These are phyloP conservation scores for Fusarium globosum DNA, from an alignment of 2,329 filamentous ascomycete species.

Conservation along the genomic window DNA sequence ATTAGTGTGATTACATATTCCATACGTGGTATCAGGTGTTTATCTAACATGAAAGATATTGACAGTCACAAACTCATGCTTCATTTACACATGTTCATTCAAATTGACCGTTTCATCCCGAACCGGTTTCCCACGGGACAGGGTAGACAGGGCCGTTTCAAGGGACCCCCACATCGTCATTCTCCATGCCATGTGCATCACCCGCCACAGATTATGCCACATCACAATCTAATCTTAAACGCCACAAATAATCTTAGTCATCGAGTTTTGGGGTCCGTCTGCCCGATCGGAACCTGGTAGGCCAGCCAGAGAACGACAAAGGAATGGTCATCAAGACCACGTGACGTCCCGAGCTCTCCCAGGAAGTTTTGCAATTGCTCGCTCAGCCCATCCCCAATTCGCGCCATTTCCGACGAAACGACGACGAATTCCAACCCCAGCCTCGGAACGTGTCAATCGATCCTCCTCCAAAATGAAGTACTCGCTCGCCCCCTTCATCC, in stretches of 20 bases:
- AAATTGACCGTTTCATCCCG: conserved; percentile 40
- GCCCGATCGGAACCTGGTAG: conserved; percentile 23
- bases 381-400: conserved; percentile 51
- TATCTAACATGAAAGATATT: background rate
- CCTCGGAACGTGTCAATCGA: conserved; percentile 44
- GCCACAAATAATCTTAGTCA: conserved; percentile 6
- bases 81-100: background rate
- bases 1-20: background rate
- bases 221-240: background rate
- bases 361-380: conserved; percentile 45
- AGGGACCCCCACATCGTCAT: conserved; percentile 36
- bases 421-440: conserved; percentile 30
- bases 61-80: background rate
- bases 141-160: conserved; percentile 37
- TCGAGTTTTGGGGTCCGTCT: conserved; percentile 13
- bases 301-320: conserved; percentile 36
- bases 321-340: conserved; percentile 49
- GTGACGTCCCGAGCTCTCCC: conserved; percentile 50
- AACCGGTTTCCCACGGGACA: conserved; percentile 41
- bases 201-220: background rate
- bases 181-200: background rate
- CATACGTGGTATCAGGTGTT: background rate
- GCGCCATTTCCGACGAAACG: conserved; percentile 47
- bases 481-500: conserved; percentile 78
- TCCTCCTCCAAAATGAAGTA: conserved; percentile 69